Evolutionary conservation across 495 filamentous ascomycete species (phyloP).

Genomic region (Aspergillus funiculosus): DNA sequence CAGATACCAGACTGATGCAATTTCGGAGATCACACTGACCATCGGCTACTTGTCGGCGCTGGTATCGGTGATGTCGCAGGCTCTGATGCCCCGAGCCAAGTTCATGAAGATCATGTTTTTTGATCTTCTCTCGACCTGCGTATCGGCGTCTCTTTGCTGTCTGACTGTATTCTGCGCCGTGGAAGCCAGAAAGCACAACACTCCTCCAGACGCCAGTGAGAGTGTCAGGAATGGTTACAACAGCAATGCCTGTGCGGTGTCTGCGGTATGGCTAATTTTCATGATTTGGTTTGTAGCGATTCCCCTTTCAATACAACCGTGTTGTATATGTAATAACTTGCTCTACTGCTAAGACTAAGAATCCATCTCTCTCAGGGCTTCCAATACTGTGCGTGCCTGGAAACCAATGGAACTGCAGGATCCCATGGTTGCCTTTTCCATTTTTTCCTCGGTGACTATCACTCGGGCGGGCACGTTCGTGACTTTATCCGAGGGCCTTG

Average conservation of each 20-base stretch:
- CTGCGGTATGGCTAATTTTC: constrained; percentile 68
- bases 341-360: too few relatives aligned
- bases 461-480: constrained; percentile 45
- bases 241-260: constrained; percentile 62
- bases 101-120: constrained; percentile 68
- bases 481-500: constrained; percentile 43
- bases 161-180: constrained; percentile 60
- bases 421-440: constrained; percentile 64
- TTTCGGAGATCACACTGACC: constrained; percentile 41
- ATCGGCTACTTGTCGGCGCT: constrained; percentile 72
- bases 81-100: constrained; percentile 65
- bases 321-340: too few relatives aligned
- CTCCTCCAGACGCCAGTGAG: constrained; percentile 23
- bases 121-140: constrained; percentile 51
- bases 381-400: constrained; percentile 50
- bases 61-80: constrained; percentile 56
- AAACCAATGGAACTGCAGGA: constrained; percentile 57
- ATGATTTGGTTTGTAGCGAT: constrained; percentile 65
- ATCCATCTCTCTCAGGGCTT: too few relatives aligned
- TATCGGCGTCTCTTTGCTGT: constrained; percentile 56
- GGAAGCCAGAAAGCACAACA: constrained; percentile 58
- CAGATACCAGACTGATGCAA: constrained; percentile 41
- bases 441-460: constrained; percentile 55
- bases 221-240: constrained; percentile 23
- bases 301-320: background rate